Percentiles rank a stretch among this genome's conserved stretches.
phyloP scores from a whole-genome alignment of 2,329 filamentous ascomycete genomes.

The Trichoderma arundinaceum region DNA sequence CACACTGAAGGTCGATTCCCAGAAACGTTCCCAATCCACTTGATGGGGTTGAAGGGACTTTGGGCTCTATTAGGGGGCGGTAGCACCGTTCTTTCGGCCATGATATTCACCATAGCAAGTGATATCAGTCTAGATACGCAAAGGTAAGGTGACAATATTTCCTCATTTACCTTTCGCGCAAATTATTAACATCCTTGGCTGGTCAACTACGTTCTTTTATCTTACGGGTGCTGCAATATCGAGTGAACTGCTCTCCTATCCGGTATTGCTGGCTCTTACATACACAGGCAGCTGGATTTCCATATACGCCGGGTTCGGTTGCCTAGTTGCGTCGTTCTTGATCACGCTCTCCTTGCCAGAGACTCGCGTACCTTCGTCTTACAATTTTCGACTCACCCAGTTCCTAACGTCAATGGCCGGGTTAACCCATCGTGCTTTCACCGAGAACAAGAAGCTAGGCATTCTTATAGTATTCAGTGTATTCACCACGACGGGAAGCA shows the following conservation, averaged over 20 bases:
- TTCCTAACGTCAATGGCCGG: slow-evolving; percentile 20
- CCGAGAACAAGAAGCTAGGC: slow-evolving; percentile 21
- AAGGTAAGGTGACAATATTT: slow-evolving; percentile 4
- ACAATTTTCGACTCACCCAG: not conserved
- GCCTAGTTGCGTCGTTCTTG: slow-evolving; percentile 7
- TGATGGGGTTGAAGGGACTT: slow-evolving; percentile 17
- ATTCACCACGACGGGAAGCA: slow-evolving; percentile 19
- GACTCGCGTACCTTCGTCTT: slow-evolving; percentile 3
- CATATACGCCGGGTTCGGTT: slow-evolving; percentile 17
- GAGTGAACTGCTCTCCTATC: slow-evolving; percentile 10
- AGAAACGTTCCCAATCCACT: slow-evolving; percentile 14
- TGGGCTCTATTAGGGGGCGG: slow-evolving; percentile 12
- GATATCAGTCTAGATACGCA: slow-evolving; percentile 10
- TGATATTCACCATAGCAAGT: slow-evolving; percentile 13
- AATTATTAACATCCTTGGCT: slow-evolving; percentile 17
- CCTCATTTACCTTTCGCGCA: not conserved
- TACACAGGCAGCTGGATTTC: slow-evolving; percentile 17
- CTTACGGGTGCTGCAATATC: slow-evolving; percentile 8
- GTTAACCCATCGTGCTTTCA: slow-evolving; percentile 1
- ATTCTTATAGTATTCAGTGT: slow-evolving; percentile 11
- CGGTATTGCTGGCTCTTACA: not conserved
- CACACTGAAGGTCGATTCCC: slow-evolving; percentile 12
- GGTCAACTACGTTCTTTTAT: slow-evolving; percentile 19
- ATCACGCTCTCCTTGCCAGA: slow-evolving; percentile 19
- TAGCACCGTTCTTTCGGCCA: slow-evolving; percentile 23